Conservation (phyloP, 345 rosid species). For the Eucalyptus melliodora region DNA sequence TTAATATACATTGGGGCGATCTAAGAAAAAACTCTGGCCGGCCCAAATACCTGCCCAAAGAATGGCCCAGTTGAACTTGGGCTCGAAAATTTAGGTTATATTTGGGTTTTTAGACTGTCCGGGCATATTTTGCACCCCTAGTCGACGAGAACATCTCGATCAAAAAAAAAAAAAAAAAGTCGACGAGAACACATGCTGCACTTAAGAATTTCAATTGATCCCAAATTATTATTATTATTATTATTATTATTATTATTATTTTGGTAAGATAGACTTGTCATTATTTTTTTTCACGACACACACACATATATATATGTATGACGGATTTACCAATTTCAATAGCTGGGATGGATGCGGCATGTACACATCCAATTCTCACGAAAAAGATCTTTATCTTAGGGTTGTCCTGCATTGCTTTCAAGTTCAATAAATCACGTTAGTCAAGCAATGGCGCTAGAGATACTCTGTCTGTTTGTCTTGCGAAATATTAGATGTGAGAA, state of each 20-base stretch:
- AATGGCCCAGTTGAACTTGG: neutral
- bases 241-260: too few species aligned
- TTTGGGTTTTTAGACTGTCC: neutral
- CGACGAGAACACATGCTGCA: neutral
- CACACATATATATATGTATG: fast-evolving
- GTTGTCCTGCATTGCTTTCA: too few species aligned
- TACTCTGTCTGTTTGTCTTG: too few species aligned
- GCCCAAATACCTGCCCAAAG: neutral
- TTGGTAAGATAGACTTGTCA: too few species aligned
- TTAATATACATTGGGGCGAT: neutral
- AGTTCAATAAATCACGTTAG: too few species aligned
- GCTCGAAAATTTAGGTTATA: neutral
- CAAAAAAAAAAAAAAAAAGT: too few species aligned
- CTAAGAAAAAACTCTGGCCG: neutral
- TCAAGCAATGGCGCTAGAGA: too few species aligned
- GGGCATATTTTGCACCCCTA: neutral
- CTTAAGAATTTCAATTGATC: neutral
- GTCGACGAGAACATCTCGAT: neutral
- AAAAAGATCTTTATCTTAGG: too few species aligned
- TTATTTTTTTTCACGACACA: too few species aligned
- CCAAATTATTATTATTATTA: too few species aligned
- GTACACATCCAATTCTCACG: neutral
- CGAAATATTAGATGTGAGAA: too few species aligned
- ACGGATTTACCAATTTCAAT: too few species aligned
- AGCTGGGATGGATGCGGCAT: neutral